These are phyloP conservation scores for Heliosperma pusillum DNA, from an alignment of 148 eudicot genomes.

Conservation along the genomic window DNA sequence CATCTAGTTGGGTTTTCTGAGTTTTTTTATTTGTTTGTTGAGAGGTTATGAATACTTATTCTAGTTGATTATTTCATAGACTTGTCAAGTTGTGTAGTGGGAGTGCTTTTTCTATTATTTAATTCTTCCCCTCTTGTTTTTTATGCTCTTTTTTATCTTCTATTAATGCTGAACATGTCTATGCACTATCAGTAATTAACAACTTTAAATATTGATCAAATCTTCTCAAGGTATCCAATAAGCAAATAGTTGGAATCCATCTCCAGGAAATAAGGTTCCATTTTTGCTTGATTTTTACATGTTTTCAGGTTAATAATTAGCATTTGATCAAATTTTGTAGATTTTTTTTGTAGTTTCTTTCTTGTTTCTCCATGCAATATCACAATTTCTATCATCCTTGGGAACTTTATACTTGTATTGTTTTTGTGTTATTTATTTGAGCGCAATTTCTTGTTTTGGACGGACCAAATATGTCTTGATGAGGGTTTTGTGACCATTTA, in stretches of 20 bases:
- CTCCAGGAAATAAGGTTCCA: neutral
- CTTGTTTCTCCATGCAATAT: neutral
- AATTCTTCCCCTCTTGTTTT: neutral
- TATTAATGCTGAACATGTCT: slow-evolving; percentile 2
- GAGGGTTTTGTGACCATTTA: no score
- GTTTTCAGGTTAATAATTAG: neutral
- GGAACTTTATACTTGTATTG: neutral
- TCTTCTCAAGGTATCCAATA: neutral
- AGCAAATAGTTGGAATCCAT: neutral
- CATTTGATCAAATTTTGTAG: neutral
- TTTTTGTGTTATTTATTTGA: neutral
- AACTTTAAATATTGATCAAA: neutral
- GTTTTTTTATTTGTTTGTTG: neutral
- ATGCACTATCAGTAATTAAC: neutral
- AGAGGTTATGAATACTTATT: neutral
- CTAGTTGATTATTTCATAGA: neutral
- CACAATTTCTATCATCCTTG: neutral
- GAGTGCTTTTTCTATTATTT: neutral
- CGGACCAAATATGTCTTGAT: no score
- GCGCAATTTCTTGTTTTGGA: no score
- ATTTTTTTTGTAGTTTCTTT: neutral
- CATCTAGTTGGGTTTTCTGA: neutral
- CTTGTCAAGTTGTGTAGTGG: neutral
- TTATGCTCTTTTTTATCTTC: neutral
- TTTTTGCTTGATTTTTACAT: neutral